Evolutionary conservation across 129 eudicot species (phyloP), one percentile per base, ranked within the genome.

Genomic region (carrot (Daucus carota)): DNA sequence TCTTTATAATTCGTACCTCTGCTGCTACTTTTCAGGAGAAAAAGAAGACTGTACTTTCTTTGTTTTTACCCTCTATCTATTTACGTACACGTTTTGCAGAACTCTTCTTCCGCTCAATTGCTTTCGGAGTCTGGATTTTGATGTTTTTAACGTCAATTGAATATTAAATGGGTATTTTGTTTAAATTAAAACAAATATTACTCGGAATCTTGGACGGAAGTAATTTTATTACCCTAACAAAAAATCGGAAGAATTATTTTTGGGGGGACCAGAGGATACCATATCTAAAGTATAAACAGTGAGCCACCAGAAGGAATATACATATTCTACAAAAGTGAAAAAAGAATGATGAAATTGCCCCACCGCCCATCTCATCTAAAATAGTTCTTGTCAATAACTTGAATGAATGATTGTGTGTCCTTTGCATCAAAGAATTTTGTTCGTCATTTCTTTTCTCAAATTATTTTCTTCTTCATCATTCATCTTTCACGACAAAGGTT

Each of bases 341-440:
- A 57, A 57, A n/a, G 31, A 57, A 57, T 57, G 8, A 57, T 57
- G 31, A 24, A 57, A 57, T 2, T n/a, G 4, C 65, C 65, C 65
- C 65, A 57, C 65, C 65, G 63, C 31, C 65, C 32, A 57, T 57
- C 31, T 24, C 15, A 9, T 57, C 15, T 57, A 57, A 54, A 22
- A 2, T 57, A 57, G 65, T 57, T 22, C 28, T 8, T 24, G 65
- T 10, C 65, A n/a, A 24, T 57, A 57, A 57, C 32, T 57, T 57
- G 15, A 9, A 57, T 57, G 65, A 57, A 57, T 57, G 65, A 57
- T 57, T 57, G 65, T 57, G 65, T 57, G 65, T 57, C 31, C 65
- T 1, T 0, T n/a, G 63, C 63, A 54, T 54, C 63, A 54, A 54
- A n/a, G 31, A 54, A 54, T n/a, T 54, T 54, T 54, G 5, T n/a